Evolutionary conservation across 305 asterid genomes (phyloP).

Genomic region (Solanum aculeatissimum): DNA sequence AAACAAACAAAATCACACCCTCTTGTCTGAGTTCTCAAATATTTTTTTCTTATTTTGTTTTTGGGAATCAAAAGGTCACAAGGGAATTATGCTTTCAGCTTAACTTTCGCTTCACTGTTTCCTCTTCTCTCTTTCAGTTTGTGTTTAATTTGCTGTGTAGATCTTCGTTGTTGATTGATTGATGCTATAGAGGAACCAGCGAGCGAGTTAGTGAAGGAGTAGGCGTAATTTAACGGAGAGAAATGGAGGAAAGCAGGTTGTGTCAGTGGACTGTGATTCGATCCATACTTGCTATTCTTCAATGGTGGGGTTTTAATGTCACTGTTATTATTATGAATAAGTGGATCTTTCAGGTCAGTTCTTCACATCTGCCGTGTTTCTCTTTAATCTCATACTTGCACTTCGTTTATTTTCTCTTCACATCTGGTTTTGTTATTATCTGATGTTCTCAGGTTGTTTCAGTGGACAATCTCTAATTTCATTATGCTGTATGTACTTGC

Average conservation of each 20-base stretch:
- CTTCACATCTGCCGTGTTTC: background rate
- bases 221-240: background rate
- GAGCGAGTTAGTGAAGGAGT: background rate
- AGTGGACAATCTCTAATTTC: background rate
- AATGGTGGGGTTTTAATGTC: conserved; percentile 95
- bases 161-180: background rate
- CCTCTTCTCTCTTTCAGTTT: background rate
- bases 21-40: background rate
- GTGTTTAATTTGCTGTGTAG: background rate
- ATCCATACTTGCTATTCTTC: conserved; percentile 60
- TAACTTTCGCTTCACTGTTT: background rate
- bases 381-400: too few species aligned
- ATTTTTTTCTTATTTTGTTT: background rate
- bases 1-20: background rate
- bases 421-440: background rate
- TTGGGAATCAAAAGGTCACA: background rate
- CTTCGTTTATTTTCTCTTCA: too few species aligned
- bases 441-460: background rate
- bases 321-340: conserved; percentile 88
- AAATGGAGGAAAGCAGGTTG: conserved; percentile 48
- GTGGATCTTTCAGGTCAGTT: conserved; percentile 88
- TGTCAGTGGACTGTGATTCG: conserved; percentile 69
- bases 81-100: background rate
- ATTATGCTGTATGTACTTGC: background rate
- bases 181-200: background rate